These are phyloP conservation scores for Eragrostis curvula DNA, from an alignment of 176 grass and related monocot species.

Conservation along the genomic window DNA sequence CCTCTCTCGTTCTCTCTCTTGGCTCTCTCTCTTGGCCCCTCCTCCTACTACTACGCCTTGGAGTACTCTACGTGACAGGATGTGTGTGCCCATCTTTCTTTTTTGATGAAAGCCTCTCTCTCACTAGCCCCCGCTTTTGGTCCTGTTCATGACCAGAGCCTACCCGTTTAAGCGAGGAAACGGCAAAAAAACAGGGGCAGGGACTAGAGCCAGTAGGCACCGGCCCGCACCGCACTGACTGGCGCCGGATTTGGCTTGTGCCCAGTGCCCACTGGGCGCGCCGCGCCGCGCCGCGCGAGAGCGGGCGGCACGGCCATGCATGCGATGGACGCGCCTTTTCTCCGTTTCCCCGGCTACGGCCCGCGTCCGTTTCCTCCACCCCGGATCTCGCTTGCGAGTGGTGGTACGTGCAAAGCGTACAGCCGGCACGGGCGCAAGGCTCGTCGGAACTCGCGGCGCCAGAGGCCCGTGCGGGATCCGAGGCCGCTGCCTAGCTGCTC, in stretches of 20 bases:
- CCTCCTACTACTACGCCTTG: not conserved
- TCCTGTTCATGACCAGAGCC: constrained; percentile 14
- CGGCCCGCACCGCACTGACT: not conserved
- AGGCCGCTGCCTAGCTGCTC: constrained; percentile 9
- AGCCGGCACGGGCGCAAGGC: not conserved
- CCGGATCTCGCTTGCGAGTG: not conserved
- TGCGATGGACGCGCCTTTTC: no score
- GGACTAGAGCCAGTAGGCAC: not conserved
- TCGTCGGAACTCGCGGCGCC: constrained; percentile 17
- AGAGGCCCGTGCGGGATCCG: not conserved
- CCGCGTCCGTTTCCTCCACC: not conserved
- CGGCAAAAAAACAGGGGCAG: constrained; percentile 9
- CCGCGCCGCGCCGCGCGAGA: no score
- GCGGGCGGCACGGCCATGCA: not conserved
- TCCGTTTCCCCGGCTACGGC: no score
- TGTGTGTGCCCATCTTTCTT: not conserved
- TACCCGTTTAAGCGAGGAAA: constrained; percentile 19
- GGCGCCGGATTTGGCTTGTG: constrained; percentile 15
- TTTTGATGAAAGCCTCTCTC: not conserved
- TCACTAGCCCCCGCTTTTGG: not conserved
- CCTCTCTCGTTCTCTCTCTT: not conserved
- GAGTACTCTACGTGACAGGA: constrained; percentile 24
- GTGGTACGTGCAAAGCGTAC: no score
- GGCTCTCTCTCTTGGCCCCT: not conserved
- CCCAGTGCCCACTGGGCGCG: not conserved